A percentile compares a stretch with the other conserved stretches of the same genome.
These are phyloP conservation scores for Lactarius vividus DNA, from an alignment of 768 basidiomycete genomes.

Conservation along the genomic window DNA sequence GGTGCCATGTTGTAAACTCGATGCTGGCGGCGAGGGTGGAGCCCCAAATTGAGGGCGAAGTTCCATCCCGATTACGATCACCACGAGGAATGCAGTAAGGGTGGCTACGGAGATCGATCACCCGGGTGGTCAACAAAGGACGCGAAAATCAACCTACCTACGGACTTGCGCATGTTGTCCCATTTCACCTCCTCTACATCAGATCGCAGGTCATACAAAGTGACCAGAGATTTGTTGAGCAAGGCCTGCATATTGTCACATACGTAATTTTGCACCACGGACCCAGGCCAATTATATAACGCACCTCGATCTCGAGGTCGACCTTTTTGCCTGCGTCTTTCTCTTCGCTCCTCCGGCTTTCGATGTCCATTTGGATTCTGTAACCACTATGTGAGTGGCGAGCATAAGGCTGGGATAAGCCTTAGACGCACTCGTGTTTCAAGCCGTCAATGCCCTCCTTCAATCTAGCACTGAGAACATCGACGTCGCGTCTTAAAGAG, in stretches of 20 bases:
- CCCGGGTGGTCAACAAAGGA: neutral
- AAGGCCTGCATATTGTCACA: slow-evolving; percentile 49
- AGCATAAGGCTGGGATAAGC: neutral
- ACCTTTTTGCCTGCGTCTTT: slow-evolving; percentile 79
- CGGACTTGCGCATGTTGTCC: slow-evolving; percentile 84
- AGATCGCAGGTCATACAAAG: slow-evolving; percentile 73
- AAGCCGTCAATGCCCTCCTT: slow-evolving; percentile 87
- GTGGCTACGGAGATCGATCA: slow-evolving; percentile 44
- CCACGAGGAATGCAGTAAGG: slow-evolving; percentile 61
- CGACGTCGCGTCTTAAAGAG: slow-evolving; percentile 84
- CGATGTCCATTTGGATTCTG: slow-evolving; percentile 95
- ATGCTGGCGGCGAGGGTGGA: slow-evolving; percentile 33
- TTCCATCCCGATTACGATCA: slow-evolving; percentile 71
- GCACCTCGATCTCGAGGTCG: slow-evolving; percentile 81
- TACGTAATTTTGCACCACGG: neutral
- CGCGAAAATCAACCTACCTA: slow-evolving; percentile 48
- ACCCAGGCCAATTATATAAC: slow-evolving; percentile 25
- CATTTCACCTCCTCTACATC: slow-evolving; percentile 83
- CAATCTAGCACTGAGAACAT: slow-evolving; percentile 83
- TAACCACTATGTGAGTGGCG: neutral
- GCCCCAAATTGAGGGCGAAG: slow-evolving; percentile 46
- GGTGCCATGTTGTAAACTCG: slow-evolving; percentile 7
- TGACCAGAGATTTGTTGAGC: slow-evolving; percentile 70
- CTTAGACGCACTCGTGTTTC: slow-evolving; percentile 80
- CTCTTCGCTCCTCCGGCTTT: slow-evolving; percentile 89